These are phyloP conservation scores for grape (Vitis vinifera) DNA, from an alignment of 164 flowering plant genomes.

Conservation along the genomic window DNA sequence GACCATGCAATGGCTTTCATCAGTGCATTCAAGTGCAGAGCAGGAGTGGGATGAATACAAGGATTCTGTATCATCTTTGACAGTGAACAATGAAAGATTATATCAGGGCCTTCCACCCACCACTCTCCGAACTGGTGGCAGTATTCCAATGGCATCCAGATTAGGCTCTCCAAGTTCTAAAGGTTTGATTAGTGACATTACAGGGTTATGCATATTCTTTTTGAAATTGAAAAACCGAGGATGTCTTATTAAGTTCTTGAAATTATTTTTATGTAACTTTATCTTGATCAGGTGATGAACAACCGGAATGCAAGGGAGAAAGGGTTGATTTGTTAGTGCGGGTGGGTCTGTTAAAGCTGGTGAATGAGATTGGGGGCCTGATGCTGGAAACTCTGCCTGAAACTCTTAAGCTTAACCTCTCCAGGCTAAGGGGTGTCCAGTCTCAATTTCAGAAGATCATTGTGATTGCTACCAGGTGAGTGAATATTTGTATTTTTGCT, in stretches of 20 bases:
- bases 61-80: slow-evolving; percentile 33
- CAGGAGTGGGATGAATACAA: slow-evolving; percentile 80
- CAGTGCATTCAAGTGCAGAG: slow-evolving; percentile 38
- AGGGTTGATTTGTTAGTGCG: slow-evolving; percentile 69
- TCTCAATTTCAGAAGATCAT: slow-evolving; percentile 81
- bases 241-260: not conserved
- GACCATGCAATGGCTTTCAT: slow-evolving; percentile 69
- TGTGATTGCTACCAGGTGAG: slow-evolving; percentile 83
- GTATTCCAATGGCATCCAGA: slow-evolving; percentile 29
- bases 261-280: not conserved
- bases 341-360: slow-evolving; percentile 80
- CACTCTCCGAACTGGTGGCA: slow-evolving; percentile 79
- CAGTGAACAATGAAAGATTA: slow-evolving; percentile 19
- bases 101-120: slow-evolving; percentile 48
- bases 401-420: slow-evolving; percentile 71
- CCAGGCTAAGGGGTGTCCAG: slow-evolving; percentile 73
- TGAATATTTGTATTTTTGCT: not conserved
- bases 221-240: not conserved
- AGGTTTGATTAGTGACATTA: slow-evolving; percentile 23
- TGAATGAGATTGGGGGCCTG: slow-evolving; percentile 59
- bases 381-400: slow-evolving; percentile 72
- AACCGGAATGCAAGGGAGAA: slow-evolving; percentile 79
- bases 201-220: not conserved
- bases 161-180: slow-evolving; percentile 15
- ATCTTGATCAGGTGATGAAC: slow-evolving; percentile 32